Base-by-base conservation (phyloP, 129 eudicot genomes). In the Dittrichia graveolens region DNA sequence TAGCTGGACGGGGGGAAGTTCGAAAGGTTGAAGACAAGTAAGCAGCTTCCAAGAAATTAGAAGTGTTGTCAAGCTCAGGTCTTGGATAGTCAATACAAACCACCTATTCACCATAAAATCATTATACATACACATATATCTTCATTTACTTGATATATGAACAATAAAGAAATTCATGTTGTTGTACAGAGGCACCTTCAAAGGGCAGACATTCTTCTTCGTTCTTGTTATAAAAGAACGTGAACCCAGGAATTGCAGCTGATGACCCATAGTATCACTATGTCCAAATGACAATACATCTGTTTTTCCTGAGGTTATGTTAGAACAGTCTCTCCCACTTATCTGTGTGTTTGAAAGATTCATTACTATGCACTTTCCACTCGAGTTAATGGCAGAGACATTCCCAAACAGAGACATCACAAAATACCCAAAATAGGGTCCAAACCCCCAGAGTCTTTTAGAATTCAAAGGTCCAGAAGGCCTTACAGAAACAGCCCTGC, bases 81-180 rank as follows among this genome's bases (percentile, higher is more conserved):
- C 99, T 88, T 69, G 96, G 99, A 83, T 91, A 95, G 73, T 95
- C 99, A 18, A 85, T 67, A 59, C 99, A 88, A 70, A 91, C 88
- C 44, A 95, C 96, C 96, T 93, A 56, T 46, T 57, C 40, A 74
- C 7, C 48, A 19, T 31, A 31, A 5, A 44, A 46, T n/a, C 1
- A 54, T 31, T 57, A 66, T 35, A 52, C n/a, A 15, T 4, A 24
- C 31, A 24, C 31, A 49, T n/a, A 52, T 48, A 2, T 7, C 10
- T 7, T 19, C 7, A 31, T 48, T 35, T 6, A 34, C 13, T 12
- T 67, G 54, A 64, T 10, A 47, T 4, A n/a, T 16, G 57, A 34
- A 43, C 2, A 57, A 71, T 37, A 8, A 34, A 18, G 8, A 11
- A 35, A 39, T 13, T 37, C 4, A 48, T 34, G 61, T 35, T n/a